Evolutionary conservation across 768 basidiomycete species (phyloP), one percentile per base, ranked within the genome.

Genomic region (Lanmaoa pseudosensibilis): DNA sequence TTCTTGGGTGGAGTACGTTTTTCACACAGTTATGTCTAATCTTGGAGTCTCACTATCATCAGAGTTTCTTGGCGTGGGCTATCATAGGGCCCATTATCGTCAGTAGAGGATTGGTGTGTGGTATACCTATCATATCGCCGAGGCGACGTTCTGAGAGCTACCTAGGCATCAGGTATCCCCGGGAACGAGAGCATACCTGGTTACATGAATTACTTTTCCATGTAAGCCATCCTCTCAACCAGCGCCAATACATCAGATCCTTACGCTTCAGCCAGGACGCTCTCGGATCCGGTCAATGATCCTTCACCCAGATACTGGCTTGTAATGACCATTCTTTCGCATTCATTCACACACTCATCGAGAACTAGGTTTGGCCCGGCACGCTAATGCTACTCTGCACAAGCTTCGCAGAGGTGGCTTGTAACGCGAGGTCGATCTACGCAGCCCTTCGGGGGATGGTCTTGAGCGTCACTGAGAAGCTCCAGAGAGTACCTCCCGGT

Each of bases 31-130:
- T 18, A 4, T 44, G 16, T 25, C 23, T 12, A 43, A 43, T 18
- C 4, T 25, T 19, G 21, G 25, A 5, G 18, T 27, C 2, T 46
- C 23, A 44, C 15, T 25, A 5, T 44, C 37, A 18, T 38, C 18
- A 61, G 65, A 83, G 80, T 83, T 64, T 85, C 47, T 75, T 85
- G 38, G 83, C 85, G 2, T 86, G 84, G 83, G 84, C 80, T 45
- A 82, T 86, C 69, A 80, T 87, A 50, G 79, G 81, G 3, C 85
- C 85, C 13, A 66, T 79, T 10, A 66, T 84, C 55, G 75, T 85
- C 36, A 77, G 23, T 7, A 21, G 13, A 25, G 47, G 47, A 48
- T 5, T 48, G 47, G 47, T 48, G 0, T 7, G 47, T 48, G 46
- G 16, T 33, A 15, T 9, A 15, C 18, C 8, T 4, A 18, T 48